These are phyloP conservation scores for Ganoderma lingzhi DNA, from an alignment of 1,284 basidiomycete genomes.

Conservation along the genomic window DNA sequence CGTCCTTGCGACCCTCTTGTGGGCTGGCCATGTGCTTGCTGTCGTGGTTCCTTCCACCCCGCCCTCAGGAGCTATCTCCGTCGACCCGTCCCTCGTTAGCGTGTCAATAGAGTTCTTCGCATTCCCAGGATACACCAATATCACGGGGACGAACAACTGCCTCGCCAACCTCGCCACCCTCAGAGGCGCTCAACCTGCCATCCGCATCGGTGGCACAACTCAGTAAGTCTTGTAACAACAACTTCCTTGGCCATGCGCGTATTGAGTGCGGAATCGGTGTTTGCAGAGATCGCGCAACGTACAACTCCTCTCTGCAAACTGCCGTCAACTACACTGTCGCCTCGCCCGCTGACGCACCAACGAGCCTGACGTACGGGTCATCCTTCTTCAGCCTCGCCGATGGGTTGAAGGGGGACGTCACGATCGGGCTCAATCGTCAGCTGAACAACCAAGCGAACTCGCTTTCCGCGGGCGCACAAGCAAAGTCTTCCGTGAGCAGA, in stretches of 20 bases:
- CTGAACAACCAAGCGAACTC: slow-evolving; percentile 49
- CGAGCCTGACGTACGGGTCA: slow-evolving; percentile 50
- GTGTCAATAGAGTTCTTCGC: slow-evolving; percentile 53
- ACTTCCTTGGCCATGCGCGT: neutral
- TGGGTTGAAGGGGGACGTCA: slow-evolving; percentile 46
- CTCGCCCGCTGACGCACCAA: slow-evolving; percentile 48
- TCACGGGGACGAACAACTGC: slow-evolving; percentile 48
- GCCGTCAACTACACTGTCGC: slow-evolving; percentile 52
- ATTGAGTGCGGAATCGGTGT: neutral
- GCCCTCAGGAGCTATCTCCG: slow-evolving; percentile 40
- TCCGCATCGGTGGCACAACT: slow-evolving; percentile 54
- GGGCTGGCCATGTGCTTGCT: slow-evolving; percentile 14
- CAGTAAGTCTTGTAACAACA: slow-evolving; percentile 41
- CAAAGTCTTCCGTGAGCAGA: slow-evolving; percentile 45
- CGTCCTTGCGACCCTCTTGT: slow-evolving; percentile 19
- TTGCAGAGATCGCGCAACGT: slow-evolving; percentile 51
- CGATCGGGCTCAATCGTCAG: slow-evolving; percentile 51
- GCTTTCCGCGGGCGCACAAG: slow-evolving; percentile 46
- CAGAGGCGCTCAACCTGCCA: slow-evolving; percentile 46
- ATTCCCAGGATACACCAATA: slow-evolving; percentile 49
- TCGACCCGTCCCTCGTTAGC: slow-evolving; percentile 47
- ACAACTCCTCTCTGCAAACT: slow-evolving; percentile 42
- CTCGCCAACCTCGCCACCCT: slow-evolving; percentile 46
- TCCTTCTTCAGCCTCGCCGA: slow-evolving; percentile 49
- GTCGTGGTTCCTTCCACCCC: slow-evolving; percentile 42